A percentile compares a stretch with the other conserved stretches of the same genome.
Conservation (phyloP, 495 filamentous ascomycete genomes). For the Pyrenula aspistea region DNA sequence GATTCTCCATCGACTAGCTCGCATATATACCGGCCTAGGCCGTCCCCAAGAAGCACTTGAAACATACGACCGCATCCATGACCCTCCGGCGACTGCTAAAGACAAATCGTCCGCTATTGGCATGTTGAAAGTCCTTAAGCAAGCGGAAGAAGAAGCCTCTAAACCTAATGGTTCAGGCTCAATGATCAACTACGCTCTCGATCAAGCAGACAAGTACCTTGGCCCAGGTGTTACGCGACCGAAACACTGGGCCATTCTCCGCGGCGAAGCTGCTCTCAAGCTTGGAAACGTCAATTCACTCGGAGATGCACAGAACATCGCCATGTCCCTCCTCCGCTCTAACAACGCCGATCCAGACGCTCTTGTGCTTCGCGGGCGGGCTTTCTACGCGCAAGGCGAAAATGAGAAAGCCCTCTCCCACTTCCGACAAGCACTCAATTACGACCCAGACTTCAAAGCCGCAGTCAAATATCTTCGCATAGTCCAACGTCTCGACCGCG, state of each 20-base stretch:
- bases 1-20: slow-evolving; percentile 74
- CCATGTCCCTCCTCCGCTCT: slow-evolving; percentile 69
- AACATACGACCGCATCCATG: slow-evolving; percentile 46
- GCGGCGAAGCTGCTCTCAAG: slow-evolving; percentile 87
- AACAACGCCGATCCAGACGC: slow-evolving; percentile 92
- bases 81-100: slow-evolving; percentile 65
- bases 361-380: slow-evolving; percentile 74
- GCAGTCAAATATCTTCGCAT: slow-evolving; percentile 73
- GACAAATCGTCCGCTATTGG: slow-evolving; percentile 67
- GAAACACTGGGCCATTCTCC: slow-evolving; percentile 85
- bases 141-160: slow-evolving; percentile 64
- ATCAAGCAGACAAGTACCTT: slow-evolving; percentile 72
- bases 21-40: slow-evolving; percentile 78
- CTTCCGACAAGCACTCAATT: slow-evolving; percentile 76
- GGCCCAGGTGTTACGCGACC: slow-evolving; percentile 63
- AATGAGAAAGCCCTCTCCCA: slow-evolving; percentile 91
- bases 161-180: slow-evolving; percentile 62
- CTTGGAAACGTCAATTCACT: slow-evolving; percentile 83
- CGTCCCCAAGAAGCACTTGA: slow-evolving; percentile 74
- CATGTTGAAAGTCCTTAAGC: slow-evolving; percentile 72
- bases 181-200: slow-evolving; percentile 84
- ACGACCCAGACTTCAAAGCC: slow-evolving; percentile 83
- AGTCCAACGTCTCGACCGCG: slow-evolving; percentile 81
- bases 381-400: slow-evolving; percentile 82
- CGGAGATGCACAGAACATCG: slow-evolving; percentile 84